Evolutionary conservation across 352 stramenopile species (phyloP).

Genomic region (Thalassiosira exigua): DNA sequence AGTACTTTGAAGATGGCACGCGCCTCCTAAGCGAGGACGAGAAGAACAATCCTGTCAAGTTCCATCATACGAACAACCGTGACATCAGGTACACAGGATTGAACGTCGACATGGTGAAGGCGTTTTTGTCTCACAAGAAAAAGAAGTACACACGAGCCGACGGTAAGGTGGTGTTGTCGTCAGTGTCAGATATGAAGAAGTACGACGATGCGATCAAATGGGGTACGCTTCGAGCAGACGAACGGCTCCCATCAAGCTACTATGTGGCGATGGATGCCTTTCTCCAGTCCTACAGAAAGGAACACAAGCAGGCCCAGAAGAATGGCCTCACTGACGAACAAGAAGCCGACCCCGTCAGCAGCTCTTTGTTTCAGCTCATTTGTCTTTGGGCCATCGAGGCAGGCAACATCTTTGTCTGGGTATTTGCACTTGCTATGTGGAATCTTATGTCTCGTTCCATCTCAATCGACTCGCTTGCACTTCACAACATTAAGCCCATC

Average conservation of each 20-base stretch:
- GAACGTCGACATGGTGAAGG: slow-evolving; percentile 24
- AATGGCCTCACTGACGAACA: slow-evolving; percentile 43
- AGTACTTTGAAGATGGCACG: slow-evolving; percentile 31
- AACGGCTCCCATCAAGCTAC: slow-evolving; percentile 16
- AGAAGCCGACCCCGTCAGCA: slow-evolving; percentile 50
- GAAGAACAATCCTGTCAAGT: slow-evolving; percentile 10
- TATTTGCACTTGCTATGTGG: slow-evolving; percentile 47
- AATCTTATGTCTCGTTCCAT: slow-evolving; percentile 45
- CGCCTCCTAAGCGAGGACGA: slow-evolving; percentile 18
- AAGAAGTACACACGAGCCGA: slow-evolving; percentile 12
- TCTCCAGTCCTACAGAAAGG: slow-evolving; percentile 43
- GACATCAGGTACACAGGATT: slow-evolving; percentile 42
- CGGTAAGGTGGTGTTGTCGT: slow-evolving; percentile 11
- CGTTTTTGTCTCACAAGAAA: slow-evolving; percentile 39
- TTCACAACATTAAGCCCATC: slow-evolving; percentile 51
- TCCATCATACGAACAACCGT: slow-evolving; percentile 28
- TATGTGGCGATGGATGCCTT: slow-evolving; percentile 35
- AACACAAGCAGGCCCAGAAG: slow-evolving; percentile 25
- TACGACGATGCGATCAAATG: slow-evolving; percentile 51
- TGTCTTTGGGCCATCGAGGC: slow-evolving; percentile 32
- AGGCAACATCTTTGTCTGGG: slow-evolving; percentile 52
- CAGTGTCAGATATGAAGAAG: slow-evolving; percentile 19
- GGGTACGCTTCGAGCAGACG: slow-evolving; percentile 3
- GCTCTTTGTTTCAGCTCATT: slow-evolving; percentile 36
- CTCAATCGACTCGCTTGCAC: slow-evolving; percentile 33